phyloP scores from a whole-genome alignment of 768 basidiomycete species.

The Hericium rajendrae region DNA sequence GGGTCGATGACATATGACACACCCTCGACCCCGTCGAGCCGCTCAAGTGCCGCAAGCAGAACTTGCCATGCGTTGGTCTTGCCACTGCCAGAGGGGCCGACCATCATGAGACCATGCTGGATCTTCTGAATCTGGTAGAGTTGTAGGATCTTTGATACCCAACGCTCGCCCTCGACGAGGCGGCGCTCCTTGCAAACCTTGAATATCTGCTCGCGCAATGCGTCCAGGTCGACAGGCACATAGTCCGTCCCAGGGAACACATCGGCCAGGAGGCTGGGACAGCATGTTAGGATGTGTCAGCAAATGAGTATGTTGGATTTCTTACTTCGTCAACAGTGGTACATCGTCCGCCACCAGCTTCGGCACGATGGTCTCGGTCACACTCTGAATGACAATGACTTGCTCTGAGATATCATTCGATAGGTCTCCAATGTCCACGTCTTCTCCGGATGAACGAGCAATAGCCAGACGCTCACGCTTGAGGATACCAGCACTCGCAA shows the following conservation, averaged over 20 bases:
- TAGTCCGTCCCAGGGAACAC: slow-evolving; percentile 97
- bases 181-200: slow-evolving; percentile 82
- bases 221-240: slow-evolving; percentile 77
- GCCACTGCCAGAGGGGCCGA: slow-evolving; percentile 92
- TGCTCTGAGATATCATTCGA: slow-evolving; percentile 80
- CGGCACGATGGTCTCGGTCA: slow-evolving; percentile 96
- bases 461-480: slow-evolving; percentile 79
- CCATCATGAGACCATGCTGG: slow-evolving; percentile 99
- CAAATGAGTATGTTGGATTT: slow-evolving; percentile 2
- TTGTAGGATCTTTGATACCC: slow-evolving; percentile 94
- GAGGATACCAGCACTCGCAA: slow-evolving; percentile 94
- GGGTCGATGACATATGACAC: slow-evolving; percentile 96
- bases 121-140: slow-evolving; percentile 99
- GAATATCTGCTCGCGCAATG: slow-evolving; percentile 75
- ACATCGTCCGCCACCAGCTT: slow-evolving; percentile 98
- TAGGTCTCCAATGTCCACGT: slow-evolving; percentile 38
- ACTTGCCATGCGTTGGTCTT: slow-evolving; percentile 98
- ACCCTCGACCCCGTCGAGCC: slow-evolving; percentile 87
- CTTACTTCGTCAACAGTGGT: slow-evolving; percentile 81
- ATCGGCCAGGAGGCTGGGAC: slow-evolving; percentile 74
- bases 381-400: slow-evolving; percentile 95
- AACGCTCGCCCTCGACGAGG: slow-evolving; percentile 77
- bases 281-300: slow-evolving; percentile 3
- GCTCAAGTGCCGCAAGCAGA: slow-evolving; percentile 79
- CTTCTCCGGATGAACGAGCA: slow-evolving; percentile 26